Evolutionary conservation across 2,329 filamentous ascomycete genomes (phyloP), one percentile per base, ranked within the genome.

Genomic region (Trichoderma sp.): DNA sequence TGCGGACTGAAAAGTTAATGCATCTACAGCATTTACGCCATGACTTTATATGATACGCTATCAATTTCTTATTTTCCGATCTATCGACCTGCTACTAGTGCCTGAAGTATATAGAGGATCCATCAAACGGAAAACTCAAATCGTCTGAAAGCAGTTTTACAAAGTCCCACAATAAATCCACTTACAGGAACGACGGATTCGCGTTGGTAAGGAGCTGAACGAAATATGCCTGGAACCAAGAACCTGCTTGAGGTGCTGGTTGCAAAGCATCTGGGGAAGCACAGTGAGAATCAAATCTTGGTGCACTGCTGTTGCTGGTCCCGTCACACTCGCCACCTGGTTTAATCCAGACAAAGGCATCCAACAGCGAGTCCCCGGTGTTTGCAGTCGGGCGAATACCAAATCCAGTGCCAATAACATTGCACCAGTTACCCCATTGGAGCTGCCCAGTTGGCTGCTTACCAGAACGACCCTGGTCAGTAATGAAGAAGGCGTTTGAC

Each of bases 181-280:
- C 29, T 53, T 64, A 64, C 48, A 64, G 17, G 32, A 64, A 64
- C 19, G 60, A 53, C 8, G 60, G 60, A 48, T 64, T 64, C 34
- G 60, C 60, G 22, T 64, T 64, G 4, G 60, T 64, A 25, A 64
- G 60, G 29, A 64, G 60, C 32, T 64, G 60, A 45, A 64, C 60
- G 19, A 64, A 64, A 37, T 64, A 64, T 13, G 45, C 60, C 34
- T 64, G 60, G 45, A 64, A 64, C 60, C 60, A 64, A 39, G 60
- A 35, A 39, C 60, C 60, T 12, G 60, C 60, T 29, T 64, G 9
- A 19, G 60, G 60, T 15, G 60, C 60, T 4, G 60, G 60, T 17
- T 64, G 60, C 48, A 64, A 39, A 53, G 60, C 60, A 39, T 64
- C 60, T 22, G 60, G 12, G 3, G 27, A 19, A 13, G 45, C 60